Base-by-base conservation (phyloP, 2,329 filamentous ascomycete species). In the Neocucurbitaria cava region DNA sequence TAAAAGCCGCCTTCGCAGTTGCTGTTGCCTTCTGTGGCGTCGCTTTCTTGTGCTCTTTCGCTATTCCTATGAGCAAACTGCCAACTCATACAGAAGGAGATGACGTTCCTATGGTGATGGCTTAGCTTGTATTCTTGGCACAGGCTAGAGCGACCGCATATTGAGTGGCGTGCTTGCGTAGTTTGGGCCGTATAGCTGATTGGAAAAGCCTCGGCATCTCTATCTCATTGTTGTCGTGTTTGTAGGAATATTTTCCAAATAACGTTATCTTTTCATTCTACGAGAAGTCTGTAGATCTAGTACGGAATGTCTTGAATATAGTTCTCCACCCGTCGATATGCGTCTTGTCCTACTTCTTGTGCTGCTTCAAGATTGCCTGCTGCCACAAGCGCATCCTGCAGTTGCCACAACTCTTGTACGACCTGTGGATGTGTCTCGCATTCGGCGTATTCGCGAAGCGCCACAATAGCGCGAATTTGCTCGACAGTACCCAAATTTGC, bases 1-100 rank as follows among this genome's bases (percentile, higher is more conserved):
- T 61, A 9, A 55, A 56, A 36, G 54, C 52, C 9, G 46, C 46
- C 10, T 50, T 60, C 33, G 51, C 49, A 11, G 47, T 64, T 24
- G 46, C 45, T 3, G 46, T 51, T 17, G 56, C 30, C 20, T 30
- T 46, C 35, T 30, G 39, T 21, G 46, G 41, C 10, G 38, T 40
- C 35, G 46, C 46, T 10, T 47, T 40, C 10, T 11, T 54, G 20
- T 24, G 31, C 17, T 24, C 42, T 3, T 15, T 31, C 2, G 31
- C 31, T 35, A 35, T 35, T 17, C 31, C 31, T 13, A 35, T 35
- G 31, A 35, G 31, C 4, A 31, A 31, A 11, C 28, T 31, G 10
- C 28, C 28, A 11, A 31, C 8, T 31, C 28, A 31, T 31, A 11
- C 4, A 15, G 4, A 5, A 35, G 31, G 31, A n/a, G 9, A 26